Conservation (phyloP, 345 rosid species). For the Bruguiera parviflora region DNA sequence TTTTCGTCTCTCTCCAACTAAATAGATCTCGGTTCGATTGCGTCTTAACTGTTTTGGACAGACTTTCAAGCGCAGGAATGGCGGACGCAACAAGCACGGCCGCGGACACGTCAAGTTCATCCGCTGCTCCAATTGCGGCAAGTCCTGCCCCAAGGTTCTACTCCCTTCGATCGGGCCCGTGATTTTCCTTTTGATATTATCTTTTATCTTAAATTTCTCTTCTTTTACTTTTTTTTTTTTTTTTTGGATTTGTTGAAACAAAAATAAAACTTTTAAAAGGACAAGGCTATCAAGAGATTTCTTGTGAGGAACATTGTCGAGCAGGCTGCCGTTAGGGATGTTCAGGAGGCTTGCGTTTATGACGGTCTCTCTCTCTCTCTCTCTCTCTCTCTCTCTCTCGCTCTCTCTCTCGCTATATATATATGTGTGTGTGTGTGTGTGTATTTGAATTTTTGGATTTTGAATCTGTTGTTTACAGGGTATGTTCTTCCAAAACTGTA, state of each 20-base stretch:
- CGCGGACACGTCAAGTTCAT: slow-evolving; percentile 87
- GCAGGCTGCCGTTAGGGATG: slow-evolving; percentile 89
- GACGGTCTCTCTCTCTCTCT: slow-evolving; percentile 37
- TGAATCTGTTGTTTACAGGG: slow-evolving; percentile 22
- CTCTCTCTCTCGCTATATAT: not conserved
- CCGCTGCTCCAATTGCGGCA: slow-evolving; percentile 96
- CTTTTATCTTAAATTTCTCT: not conserved
- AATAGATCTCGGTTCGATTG: not conserved
- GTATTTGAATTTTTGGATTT: not conserved
- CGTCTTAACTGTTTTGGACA: slow-evolving; percentile 4
- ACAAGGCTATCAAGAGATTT: slow-evolving; percentile 82
- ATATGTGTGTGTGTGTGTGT: not conserved
- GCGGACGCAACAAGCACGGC: slow-evolving; percentile 94
- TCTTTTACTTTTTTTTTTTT: not conserved
- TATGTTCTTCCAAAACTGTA: slow-evolving; percentile 77
- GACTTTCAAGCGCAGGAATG: slow-evolving; percentile 95
- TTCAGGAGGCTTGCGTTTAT: slow-evolving; percentile 80
- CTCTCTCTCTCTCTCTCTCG: not conserved
- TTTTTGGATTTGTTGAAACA: too few relatives aligned
- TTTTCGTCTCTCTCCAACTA: not conserved
- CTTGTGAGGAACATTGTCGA: slow-evolving; percentile 89
- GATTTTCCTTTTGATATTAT: not conserved
- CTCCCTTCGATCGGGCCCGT: not conserved
- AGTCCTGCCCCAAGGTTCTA: slow-evolving; percentile 79
- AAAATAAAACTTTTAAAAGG: slow-evolving; percentile 28